Evolutionary conservation across 306 rosid species (phyloP), one percentile per base, ranked within the genome.

Genomic region (Dryas alaskensis): DNA sequence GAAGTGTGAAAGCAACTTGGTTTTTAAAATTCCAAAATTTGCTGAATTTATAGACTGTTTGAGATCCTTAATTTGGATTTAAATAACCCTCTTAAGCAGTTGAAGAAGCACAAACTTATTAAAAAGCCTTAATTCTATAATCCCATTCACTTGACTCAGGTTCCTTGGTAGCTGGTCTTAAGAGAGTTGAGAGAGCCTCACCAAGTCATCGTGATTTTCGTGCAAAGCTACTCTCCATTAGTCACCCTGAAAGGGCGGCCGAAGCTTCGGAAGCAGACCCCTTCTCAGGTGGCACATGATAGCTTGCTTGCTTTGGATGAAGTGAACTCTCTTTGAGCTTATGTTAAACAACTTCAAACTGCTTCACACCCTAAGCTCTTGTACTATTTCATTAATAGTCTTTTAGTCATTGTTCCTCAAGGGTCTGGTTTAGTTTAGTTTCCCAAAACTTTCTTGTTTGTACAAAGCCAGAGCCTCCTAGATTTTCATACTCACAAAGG

Each of bases 41-140:
- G 47, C 87, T 81, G 53, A 78, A 83, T 61, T 72, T 84, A 48
- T 70, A 73, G 82, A 80, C 89, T 69, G 69, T 69, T 59, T 66
- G 83, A 77, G 89, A 89, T 78, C 89, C 88, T 82, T 75, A 70
- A 62, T 86, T 84, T 79, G 86, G 85, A 82, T 68, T 55, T 75
- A 74, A 80, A 70, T 59, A 77, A 47, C 53, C 67, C 69, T 45
- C 48, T 60, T 65, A 74, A 42, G 80, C 73, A 73, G 73, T 64
- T 60, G 76, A 72, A 63, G 45, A 65, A 79, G 27, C 58, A 51
- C 76, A 58, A 75, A 74, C 67, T 59, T 46, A 7, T 45, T 8
- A 65, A 73, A 75, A 76, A 52, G 76, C 70, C 65, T 4, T 55
- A 75, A 77, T 54, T 64, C 42, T 80, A 69, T 43, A 60, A 65